Evolutionary conservation across 2,329 filamentous ascomycete genomes (phyloP).

Genomic region (Nemania bipapillata): DNA sequence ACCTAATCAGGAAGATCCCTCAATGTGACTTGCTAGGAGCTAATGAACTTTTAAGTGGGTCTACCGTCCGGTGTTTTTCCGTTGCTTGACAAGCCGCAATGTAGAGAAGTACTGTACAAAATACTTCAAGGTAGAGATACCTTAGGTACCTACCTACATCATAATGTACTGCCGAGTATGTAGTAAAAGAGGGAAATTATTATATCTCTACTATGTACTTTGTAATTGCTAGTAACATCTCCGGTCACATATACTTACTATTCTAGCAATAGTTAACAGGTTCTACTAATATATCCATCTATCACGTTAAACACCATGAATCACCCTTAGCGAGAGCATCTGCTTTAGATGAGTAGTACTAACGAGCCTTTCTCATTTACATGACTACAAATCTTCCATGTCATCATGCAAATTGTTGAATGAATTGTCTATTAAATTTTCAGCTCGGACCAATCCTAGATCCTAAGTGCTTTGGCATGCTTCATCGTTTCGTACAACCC

Average conservation of each 20-base stretch:
- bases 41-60: conserved; percentile 32
- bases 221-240: not conserved
- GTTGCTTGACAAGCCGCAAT: not conserved
- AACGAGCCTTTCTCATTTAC: not conserved
- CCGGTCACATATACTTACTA: not conserved
- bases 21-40: not conserved
- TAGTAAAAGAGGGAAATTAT: no score
- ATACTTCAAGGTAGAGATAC: no score
- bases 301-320: not conserved
- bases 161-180: no score
- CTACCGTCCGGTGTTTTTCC: conserved; percentile 31
- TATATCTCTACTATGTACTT: not conserved
- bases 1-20: not conserved
- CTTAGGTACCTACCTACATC: no score
- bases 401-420: conserved; percentile 10
- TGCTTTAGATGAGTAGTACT: not conserved
- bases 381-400: not conserved
- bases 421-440: conserved; percentile 43
- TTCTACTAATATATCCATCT: not conserved
- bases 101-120: no score
- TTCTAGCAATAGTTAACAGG: not conserved
- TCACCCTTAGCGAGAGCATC: not conserved
- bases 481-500: conserved; percentile 46
- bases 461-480: conserved; percentile 39
- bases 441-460: conserved; percentile 35